Conservation (phyloP, 148 eudicot genomes). For the Rheum nobile region DNA sequence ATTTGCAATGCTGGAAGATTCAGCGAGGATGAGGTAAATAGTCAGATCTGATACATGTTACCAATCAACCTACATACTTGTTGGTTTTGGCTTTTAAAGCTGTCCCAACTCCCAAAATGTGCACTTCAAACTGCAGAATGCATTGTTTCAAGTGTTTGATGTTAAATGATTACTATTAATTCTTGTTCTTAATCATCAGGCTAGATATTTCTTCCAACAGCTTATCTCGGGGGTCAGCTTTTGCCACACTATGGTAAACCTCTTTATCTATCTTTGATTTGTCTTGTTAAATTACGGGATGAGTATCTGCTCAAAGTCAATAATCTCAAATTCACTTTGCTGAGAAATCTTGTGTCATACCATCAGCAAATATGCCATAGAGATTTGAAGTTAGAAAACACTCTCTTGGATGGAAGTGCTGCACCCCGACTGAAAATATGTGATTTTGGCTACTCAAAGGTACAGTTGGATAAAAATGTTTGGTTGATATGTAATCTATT, state of each 20-base stretch:
- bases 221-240: conserved; percentile 85
- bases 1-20: conserved; percentile 54
- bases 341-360: not conserved
- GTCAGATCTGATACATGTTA: not conserved
- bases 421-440: conserved; percentile 53
- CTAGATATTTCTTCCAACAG: conserved; percentile 83
- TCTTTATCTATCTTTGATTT: not conserved
- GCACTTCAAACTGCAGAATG: not conserved
- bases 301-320: not conserved
- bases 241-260: conserved; percentile 65
- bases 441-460: conserved; percentile 71
- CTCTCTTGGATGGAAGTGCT: conserved; percentile 47
- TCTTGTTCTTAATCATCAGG: conserved; percentile 26
- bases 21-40: conserved; percentile 71
- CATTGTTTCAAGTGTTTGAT: not conserved
- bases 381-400: conserved; percentile 53
- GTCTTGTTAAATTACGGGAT: not conserved
- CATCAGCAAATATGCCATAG: conserved; percentile 61
- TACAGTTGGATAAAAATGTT: conserved; percentile 7
- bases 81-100: not conserved
- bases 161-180: not conserved
- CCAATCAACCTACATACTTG: not conserved
- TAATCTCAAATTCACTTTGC: not conserved
- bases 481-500: not conserved
- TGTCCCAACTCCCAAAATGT: not conserved